Evolutionary conservation across 2,329 filamentous ascomycete genomes (phyloP), one percentile per base, ranked within the genome.

Genomic region (Nannizziopsis barbatae): DNA sequence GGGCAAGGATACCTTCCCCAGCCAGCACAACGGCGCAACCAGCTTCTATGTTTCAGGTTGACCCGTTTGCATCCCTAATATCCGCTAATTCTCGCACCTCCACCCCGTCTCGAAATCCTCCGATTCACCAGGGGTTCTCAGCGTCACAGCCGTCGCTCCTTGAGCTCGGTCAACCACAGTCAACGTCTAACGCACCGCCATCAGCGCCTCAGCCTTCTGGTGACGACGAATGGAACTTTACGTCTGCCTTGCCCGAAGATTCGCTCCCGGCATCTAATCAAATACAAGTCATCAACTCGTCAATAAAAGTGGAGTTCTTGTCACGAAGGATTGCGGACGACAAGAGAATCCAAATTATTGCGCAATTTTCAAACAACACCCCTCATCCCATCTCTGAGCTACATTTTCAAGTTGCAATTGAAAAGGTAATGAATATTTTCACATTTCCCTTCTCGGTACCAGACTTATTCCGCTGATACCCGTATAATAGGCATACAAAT

Each of bases 181-280:
- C 54, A 45, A 18, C 50, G 30, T 30, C 30, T 36, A 58, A 40
- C 59, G 55, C 54, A 58, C 15, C 52, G 59, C 58, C 50, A 54
- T 59, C 54, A 49, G 55, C 59, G 40, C 60, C 69, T 6, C 71
- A 71, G 27, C 52, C 63, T 5, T 56, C 64, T 44, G 79, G 85
- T 40, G 90, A 95, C 44, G 90, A 96, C 55, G 90, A 96, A 60
- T 96, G 90, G 89, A 84, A 80, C 18, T 96, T 96, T 64, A 80
- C 86, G 2, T 96, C 90, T 0, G 83, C 90, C 0, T 73, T 95
- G 11, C 90, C 90, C 2, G 74, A 78, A 50, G 66, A 22, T 66
- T 59, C 67, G 52, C 74, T 79, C 31, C 79, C 81, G 1, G 73
- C 68, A 45, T 75, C 79, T 44, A 78, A 86, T 55, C 77, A 78